phyloP scores from a whole-genome alignment of 306 rosid genomes.

The Astragalus membranaceus region DNA sequence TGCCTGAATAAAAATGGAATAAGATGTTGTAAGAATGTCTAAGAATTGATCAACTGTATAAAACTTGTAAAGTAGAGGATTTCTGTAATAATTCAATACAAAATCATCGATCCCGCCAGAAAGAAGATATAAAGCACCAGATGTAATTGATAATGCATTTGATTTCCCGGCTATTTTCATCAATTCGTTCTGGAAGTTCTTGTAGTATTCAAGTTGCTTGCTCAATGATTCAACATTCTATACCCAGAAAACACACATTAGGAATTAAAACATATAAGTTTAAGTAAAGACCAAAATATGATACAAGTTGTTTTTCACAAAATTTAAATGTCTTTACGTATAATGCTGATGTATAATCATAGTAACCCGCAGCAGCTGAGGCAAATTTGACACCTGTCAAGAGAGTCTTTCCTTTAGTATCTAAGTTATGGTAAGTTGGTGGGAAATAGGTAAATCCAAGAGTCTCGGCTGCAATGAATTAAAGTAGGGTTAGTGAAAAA shows the following conservation, averaged over 20 bases:
- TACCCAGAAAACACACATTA: neutral
- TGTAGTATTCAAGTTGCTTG: neutral
- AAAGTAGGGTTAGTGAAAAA: too few relatives aligned
- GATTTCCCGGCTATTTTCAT: conserved; percentile 32
- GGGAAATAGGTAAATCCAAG: conserved; percentile 33
- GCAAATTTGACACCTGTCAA: conserved; percentile 46
- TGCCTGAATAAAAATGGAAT: conserved; percentile 47
- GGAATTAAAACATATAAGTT: neutral
- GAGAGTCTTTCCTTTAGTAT: conserved; percentile 23
- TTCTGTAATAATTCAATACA: conserved; percentile 54
- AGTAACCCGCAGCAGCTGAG: conserved; percentile 68
- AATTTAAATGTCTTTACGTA: conserved; percentile 1
- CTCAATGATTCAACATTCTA: neutral
- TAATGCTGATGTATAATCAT: conserved; percentile 39
- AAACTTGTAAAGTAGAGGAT: conserved; percentile 46
- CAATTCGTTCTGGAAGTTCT: conserved; percentile 17
- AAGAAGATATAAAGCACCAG: conserved; percentile 44
- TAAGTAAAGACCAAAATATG: neutral
- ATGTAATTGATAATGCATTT: conserved; percentile 45
- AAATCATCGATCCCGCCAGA: conserved; percentile 59
- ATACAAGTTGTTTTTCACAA: neutral
- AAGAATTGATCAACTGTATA: conserved; percentile 44
- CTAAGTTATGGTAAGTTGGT: conserved; percentile 33
- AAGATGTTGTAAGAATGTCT: conserved; percentile 39
- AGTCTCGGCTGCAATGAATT: conserved; percentile 29